phyloP scores from a whole-genome alignment of 352 stramenopile species.

The Phytopythium helicoides region DNA sequence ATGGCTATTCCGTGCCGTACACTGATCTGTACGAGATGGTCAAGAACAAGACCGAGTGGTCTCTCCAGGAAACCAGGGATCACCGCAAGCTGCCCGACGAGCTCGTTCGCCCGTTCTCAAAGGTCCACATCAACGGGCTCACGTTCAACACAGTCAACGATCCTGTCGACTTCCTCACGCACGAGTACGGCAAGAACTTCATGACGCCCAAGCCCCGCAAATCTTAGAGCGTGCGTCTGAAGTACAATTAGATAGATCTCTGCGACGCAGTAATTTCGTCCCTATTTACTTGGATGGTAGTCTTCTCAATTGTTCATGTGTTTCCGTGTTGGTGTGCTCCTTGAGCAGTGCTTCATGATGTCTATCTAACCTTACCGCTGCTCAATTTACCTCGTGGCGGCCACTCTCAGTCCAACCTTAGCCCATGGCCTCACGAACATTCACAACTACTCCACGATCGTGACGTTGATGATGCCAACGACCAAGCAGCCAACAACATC shows the following conservation, averaged over 20 bases:
- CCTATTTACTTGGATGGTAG: too few species aligned
- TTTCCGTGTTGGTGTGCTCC: too few species aligned
- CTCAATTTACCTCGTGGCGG: not conserved
- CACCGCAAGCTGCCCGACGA: constrained; percentile 16
- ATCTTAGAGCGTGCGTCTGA: too few species aligned
- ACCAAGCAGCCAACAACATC: not conserved
- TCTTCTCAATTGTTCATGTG: too few species aligned
- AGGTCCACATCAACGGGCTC: constrained; percentile 27
- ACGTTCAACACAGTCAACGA: constrained; percentile 37
- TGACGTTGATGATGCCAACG: not conserved
- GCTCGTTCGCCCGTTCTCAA: constrained; percentile 21
- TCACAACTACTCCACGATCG: not conserved
- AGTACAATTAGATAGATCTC: too few species aligned
- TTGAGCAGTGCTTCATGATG: too few species aligned
- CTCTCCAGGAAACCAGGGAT: constrained; percentile 11
- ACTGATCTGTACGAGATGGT: constrained; percentile 40
- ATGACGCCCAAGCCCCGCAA: constrained; percentile 22
- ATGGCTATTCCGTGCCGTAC: constrained; percentile 31
- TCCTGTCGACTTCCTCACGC: constrained; percentile 35
- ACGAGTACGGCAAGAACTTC: constrained; percentile 40
- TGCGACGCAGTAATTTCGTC: too few species aligned
- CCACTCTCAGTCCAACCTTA: not conserved
- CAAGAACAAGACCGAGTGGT: constrained; percentile 15
- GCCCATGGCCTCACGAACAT: not conserved
- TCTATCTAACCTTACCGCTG: too few species aligned